A percentile compares a stretch with the other conserved stretches of the same genome.
These are phyloP conservation scores for Xerocomus spinulosus DNA, from an alignment of 768 basidiomycete species.

Conservation along the genomic window DNA sequence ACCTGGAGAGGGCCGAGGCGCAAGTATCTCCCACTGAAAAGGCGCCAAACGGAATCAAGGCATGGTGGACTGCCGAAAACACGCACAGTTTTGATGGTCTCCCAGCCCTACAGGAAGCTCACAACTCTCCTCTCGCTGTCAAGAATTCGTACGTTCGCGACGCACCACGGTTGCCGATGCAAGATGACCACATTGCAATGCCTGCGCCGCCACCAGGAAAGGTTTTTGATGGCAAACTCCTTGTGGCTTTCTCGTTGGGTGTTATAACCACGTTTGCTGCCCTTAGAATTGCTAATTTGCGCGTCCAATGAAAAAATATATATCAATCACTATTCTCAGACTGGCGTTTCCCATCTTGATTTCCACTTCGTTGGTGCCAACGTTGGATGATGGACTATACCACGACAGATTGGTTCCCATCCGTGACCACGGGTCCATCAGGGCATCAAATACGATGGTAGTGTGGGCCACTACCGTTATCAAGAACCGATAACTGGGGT, in stretches of 20 bases:
- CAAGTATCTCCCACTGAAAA: conserved; percentile 13
- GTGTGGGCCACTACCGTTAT: no score
- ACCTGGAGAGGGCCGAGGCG: conserved; percentile 42
- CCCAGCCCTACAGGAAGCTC: conserved; percentile 40
- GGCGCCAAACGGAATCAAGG: conserved; percentile 43
- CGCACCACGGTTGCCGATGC: conserved; percentile 1
- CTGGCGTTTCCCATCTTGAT: no score
- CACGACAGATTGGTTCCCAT: no score
- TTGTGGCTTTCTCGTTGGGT: conserved; percentile 31
- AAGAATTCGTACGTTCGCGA: conserved; percentile 22
- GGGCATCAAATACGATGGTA: no score
- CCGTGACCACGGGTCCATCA: no score
- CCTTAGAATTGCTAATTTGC: conserved; percentile 9
- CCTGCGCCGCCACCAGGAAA: not conserved
- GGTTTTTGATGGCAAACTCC: conserved; percentile 6
- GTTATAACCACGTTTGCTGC: conserved; percentile 15
- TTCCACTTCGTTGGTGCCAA: no score
- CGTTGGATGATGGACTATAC: no score
- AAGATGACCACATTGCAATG: not conserved
- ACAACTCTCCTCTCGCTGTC: conserved; percentile 9
- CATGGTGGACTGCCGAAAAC: conserved; percentile 54
- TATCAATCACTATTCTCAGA: no score
- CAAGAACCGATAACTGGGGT: no score
- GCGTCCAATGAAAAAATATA: conserved; percentile 2
- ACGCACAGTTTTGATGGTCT: conserved; percentile 52